These are phyloP conservation scores for Carex sylvatica DNA, from an alignment of 202 grass and related monocot species.

Conservation along the genomic window DNA sequence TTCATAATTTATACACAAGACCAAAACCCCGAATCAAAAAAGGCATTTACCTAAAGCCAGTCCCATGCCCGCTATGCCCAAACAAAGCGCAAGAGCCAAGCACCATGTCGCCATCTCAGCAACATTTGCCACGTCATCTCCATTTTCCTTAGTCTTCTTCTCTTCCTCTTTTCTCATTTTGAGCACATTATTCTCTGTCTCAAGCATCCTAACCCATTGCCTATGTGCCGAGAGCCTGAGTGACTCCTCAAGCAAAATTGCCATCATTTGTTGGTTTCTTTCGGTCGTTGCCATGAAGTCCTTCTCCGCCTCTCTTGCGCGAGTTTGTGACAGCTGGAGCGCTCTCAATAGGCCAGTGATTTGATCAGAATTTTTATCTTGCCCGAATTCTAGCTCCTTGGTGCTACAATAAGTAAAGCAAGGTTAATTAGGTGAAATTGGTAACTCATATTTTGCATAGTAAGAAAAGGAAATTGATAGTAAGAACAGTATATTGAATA, in stretches of 20 bases:
- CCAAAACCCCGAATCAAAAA: conserved; percentile 39
- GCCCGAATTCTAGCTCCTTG: conserved; percentile 20
- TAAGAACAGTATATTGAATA: background rate
- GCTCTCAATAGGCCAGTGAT: conserved; percentile 58
- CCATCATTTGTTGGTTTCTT: conserved; percentile 48
- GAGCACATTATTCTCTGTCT: conserved; percentile 59
- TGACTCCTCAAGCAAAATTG: conserved; percentile 62
- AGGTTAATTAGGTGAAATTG: background rate
- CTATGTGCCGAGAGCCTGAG: conserved; percentile 70
- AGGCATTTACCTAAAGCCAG: conserved; percentile 59
- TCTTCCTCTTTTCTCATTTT: conserved; percentile 16
- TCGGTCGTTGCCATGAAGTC: conserved; percentile 44
- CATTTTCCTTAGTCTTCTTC: background rate
- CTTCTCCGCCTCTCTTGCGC: conserved; percentile 84
- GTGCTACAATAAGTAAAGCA: background rate
- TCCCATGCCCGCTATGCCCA: conserved; percentile 68
- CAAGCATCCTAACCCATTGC: conserved; percentile 78
- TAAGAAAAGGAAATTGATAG: no score
- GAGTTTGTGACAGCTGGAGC: conserved; percentile 85
- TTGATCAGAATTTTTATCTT: conserved; percentile 21
- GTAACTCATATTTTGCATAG: background rate
- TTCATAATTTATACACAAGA: conserved; percentile 15
- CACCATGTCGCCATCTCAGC: conserved; percentile 55
- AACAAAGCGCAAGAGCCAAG: conserved; percentile 68
- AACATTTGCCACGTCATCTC: background rate